These are phyloP conservation scores for Eremomyces bilateralis DNA, from an alignment of 495 filamentous ascomycete species.

Conservation along the genomic window DNA sequence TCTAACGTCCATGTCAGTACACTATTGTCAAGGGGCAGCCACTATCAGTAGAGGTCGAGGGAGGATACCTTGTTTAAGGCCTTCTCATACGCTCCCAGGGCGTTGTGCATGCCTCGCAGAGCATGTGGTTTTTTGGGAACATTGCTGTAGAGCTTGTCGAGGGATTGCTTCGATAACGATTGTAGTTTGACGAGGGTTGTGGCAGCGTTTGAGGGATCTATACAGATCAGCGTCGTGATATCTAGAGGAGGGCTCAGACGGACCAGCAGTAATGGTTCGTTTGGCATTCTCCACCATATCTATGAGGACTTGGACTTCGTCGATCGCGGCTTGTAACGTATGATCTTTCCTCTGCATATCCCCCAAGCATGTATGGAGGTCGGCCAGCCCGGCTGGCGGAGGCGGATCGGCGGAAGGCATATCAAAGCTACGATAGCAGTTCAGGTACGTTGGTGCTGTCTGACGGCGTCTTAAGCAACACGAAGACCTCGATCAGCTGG, in stretches of 20 bases:
- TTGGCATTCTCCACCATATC: too few species aligned
- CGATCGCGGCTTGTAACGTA: too few species aligned
- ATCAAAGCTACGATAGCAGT: too few species aligned
- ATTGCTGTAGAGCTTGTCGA: conserved; percentile 60
- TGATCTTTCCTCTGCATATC: too few species aligned
- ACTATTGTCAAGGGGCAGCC: not conserved
- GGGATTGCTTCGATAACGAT: conserved; percentile 52
- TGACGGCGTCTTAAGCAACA: too few species aligned
- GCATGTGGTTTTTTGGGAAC: too few species aligned
- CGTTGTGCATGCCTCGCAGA: conserved; percentile 57
- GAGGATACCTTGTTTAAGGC: conserved; percentile 51
- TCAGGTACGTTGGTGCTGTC: too few species aligned
- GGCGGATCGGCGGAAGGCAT: too few species aligned
- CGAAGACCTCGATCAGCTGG: too few species aligned
- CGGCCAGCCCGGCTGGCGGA: too few species aligned
- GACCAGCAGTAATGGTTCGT: conserved; percentile 10
- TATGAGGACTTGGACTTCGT: too few species aligned
- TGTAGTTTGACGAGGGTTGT: conserved; percentile 64
- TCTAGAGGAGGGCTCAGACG: not conserved
- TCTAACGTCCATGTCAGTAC: not conserved
- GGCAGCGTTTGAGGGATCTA: conserved; percentile 47
- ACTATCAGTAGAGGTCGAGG: not conserved
- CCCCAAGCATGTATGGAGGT: too few species aligned
- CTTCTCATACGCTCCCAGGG: conserved; percentile 61
- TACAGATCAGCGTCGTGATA: not conserved